Conservation (phyloP, 768 basidiomycete genomes). For the Rhizopogon vesiculosus region DNA sequence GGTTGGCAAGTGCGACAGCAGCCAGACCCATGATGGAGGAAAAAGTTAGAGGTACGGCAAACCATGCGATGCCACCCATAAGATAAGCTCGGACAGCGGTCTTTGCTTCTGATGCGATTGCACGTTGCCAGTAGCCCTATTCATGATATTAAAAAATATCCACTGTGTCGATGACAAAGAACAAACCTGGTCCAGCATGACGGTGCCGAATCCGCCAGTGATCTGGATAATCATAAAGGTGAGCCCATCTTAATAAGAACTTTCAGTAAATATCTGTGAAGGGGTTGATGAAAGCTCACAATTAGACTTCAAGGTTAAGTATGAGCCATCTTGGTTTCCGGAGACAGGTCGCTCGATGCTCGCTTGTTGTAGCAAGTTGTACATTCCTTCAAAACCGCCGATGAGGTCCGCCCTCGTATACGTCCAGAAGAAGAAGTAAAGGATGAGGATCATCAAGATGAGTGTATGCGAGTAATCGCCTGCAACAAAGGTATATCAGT, state of each 20-base stretch:
- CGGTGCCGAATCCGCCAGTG: constrained; percentile 14
- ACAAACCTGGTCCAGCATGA: constrained; percentile 13
- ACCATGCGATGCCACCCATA: constrained; percentile 36
- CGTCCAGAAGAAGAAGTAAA: constrained; percentile 29
- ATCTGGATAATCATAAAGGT: constrained; percentile 14
- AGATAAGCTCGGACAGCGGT: constrained; percentile 34
- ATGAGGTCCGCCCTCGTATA: constrained; percentile 27
- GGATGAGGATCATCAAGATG: constrained; percentile 30
- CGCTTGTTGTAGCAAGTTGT: constrained; percentile 27
- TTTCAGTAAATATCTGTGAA: not conserved
- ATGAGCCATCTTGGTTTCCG: constrained; percentile 32
- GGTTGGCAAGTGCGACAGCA: constrained; percentile 21
- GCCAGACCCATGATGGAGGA: constrained; percentile 34
- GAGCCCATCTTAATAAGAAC: constrained; percentile 6
- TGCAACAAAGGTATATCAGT: constrained; percentile 6
- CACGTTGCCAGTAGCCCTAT: constrained; percentile 32
- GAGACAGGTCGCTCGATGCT: constrained; percentile 23
- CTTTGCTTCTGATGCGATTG: constrained; percentile 31
- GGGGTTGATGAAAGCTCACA: constrained; percentile 4
- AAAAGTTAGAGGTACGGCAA: constrained; percentile 34
- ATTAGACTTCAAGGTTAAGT: constrained; percentile 32
- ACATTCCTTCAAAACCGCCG: constrained; percentile 35
- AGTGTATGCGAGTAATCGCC: constrained; percentile 30
- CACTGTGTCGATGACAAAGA: not conserved
- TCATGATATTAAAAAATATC: not conserved